A percentile compares a stretch with the other conserved stretches of the same genome.
These are phyloP conservation scores for Ceratobasidium sp. DNA, from an alignment of 1,284 basidiomycete genomes.

Conservation along the genomic window DNA sequence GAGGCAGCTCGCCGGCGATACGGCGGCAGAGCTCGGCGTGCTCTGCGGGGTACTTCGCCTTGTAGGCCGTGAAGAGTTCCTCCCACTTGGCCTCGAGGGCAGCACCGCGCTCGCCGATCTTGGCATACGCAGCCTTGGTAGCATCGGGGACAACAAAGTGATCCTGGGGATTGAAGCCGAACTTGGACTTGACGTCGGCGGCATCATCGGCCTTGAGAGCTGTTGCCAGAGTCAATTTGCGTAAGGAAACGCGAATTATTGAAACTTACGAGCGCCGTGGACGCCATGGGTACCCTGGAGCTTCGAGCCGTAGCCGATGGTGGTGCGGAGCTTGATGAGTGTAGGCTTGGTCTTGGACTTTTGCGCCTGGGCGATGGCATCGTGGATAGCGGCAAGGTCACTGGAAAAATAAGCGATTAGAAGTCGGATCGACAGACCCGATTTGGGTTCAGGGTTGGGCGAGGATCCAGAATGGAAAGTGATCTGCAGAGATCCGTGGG, in stretches of 20 bases:
- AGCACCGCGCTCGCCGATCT: slow-evolving; percentile 77
- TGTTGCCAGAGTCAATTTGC: slow-evolving; percentile 52
- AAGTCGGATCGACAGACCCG: slow-evolving; percentile 8
- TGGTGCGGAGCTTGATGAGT: slow-evolving; percentile 86
- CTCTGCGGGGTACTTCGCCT: slow-evolving; percentile 82
- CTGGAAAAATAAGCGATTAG: slow-evolving; percentile 56
- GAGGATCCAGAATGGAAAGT: slow-evolving; percentile 12
- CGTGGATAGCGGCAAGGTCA: slow-evolving; percentile 82
- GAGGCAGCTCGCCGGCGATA: slow-evolving; percentile 83
- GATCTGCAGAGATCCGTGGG: slow-evolving; percentile 12
- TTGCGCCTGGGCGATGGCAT: slow-evolving; percentile 82
- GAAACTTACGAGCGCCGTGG: slow-evolving; percentile 81
- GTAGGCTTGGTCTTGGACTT: slow-evolving; percentile 85
- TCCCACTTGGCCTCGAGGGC: slow-evolving; percentile 82
- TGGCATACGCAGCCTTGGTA: slow-evolving; percentile 75
- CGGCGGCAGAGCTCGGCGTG: slow-evolving; percentile 88
- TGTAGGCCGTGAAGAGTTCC: slow-evolving; percentile 75
- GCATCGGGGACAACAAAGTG: slow-evolving; percentile 83
- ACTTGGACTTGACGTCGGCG: slow-evolving; percentile 82
- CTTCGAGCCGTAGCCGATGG: slow-evolving; percentile 94
- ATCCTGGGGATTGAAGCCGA: slow-evolving; percentile 83
- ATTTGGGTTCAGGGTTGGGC: slow-evolving; percentile 17
- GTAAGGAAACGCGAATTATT: slow-evolving; percentile 37
- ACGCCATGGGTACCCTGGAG: slow-evolving; percentile 92
- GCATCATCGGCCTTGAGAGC: slow-evolving; percentile 96